Percentiles rank a stretch among this genome's conserved stretches.
Evolutionary conservation across 305 asterid species (phyloP).

Genomic region (Solanum hybrid): DNA sequence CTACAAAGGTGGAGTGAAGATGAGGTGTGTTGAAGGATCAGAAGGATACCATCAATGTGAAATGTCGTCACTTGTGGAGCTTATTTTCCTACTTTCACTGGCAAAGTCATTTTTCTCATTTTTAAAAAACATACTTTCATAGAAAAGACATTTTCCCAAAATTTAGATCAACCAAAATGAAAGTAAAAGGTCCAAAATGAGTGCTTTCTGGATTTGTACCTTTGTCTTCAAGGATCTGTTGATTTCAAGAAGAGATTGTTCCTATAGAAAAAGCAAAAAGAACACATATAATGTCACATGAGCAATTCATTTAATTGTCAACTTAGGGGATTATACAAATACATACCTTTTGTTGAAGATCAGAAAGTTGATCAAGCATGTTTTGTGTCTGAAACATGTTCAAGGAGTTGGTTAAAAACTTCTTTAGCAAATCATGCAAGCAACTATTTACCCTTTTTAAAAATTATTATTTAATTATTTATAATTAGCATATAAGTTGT

Average conservation of each 20-base stretch:
- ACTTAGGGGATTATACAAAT: not conserved
- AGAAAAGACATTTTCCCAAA: not conserved
- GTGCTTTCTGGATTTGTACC: conserved; percentile 8
- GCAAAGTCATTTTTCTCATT: not conserved
- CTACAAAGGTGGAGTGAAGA: not conserved
- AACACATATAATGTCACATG: not conserved
- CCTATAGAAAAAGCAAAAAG: conserved; percentile 8
- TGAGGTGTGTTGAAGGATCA: not conserved
- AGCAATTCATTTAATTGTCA: not conserved
- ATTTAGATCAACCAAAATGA: not conserved
- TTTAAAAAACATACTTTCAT: not conserved
- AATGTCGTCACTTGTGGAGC: not conserved
- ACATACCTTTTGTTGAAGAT: conserved; percentile 29
- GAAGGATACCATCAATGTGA: not conserved
- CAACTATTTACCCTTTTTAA: not conserved
- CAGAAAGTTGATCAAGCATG: conserved; percentile 27
- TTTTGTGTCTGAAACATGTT: conserved; percentile 18
- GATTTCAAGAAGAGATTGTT: conserved; percentile 20
- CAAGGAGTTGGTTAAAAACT: not conserved
- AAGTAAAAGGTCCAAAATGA: not conserved
- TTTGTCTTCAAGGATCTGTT: conserved; percentile 23
- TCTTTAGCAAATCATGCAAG: not conserved
- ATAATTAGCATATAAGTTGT: not conserved
- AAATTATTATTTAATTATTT: not conserved
- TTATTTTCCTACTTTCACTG: not conserved